Conservation (phyloP, 176 grass and related monocot genomes). For the Elaeis guineensis region DNA sequence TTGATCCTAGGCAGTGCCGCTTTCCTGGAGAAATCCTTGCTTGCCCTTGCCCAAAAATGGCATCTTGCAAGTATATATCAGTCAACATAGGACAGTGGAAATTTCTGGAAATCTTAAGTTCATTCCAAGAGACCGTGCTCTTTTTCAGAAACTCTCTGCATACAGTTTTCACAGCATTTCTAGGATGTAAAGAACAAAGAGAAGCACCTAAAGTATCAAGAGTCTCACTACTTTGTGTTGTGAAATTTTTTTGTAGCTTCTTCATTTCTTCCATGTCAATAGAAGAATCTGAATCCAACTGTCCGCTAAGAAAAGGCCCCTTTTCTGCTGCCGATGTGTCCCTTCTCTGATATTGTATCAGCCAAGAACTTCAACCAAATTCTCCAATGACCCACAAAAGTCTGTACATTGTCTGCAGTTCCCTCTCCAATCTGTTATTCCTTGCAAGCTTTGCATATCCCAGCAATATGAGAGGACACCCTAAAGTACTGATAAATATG, state of each 20-base stretch:
- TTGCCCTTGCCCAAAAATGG: slow-evolving; percentile 45
- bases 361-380: slow-evolving; percentile 49
- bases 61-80: slow-evolving; percentile 52
- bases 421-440: slow-evolving; percentile 4
- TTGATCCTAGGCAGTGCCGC: slow-evolving; percentile 22
- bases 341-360: slow-evolving; percentile 40
- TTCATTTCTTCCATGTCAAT: too few relatives aligned
- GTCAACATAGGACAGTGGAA: slow-evolving; percentile 64
- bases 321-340: slow-evolving; percentile 20
- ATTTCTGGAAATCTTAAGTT: slow-evolving; percentile 72
- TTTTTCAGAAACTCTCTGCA: slow-evolving; percentile 41
- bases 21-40: slow-evolving; percentile 14
- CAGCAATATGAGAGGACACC: slow-evolving; percentile 20
- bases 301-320: slow-evolving; percentile 21
- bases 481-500: slow-evolving; percentile 63
- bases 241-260: slow-evolving; percentile 2
- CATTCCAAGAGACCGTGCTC: slow-evolving; percentile 44
- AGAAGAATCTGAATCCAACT: background rate
- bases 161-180: slow-evolving; percentile 56
- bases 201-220: slow-evolving; percentile 20
- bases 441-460: slow-evolving; percentile 9
- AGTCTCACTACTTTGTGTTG: background rate
- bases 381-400: slow-evolving; percentile 28
- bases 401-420: slow-evolving; percentile 13
- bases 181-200: slow-evolving; percentile 33